Conservation (phyloP, 768 basidiomycete genomes). For the Mycena chlorophos region DNA sequence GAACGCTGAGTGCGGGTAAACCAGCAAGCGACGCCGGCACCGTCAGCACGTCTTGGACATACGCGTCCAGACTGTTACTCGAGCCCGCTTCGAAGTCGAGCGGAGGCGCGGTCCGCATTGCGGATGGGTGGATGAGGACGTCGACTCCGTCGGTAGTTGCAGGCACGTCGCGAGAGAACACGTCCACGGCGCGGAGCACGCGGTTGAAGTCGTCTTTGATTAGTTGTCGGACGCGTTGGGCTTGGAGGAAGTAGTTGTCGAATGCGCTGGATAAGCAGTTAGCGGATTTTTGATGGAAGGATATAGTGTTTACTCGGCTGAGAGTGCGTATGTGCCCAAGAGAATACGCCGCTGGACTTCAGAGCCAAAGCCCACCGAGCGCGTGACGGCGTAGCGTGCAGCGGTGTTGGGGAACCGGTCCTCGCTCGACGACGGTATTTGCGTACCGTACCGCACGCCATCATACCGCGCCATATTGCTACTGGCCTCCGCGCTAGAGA, state of each 20-base stretch:
- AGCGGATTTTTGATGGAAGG: not conserved
- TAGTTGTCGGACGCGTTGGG: constrained; percentile 73
- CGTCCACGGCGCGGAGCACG: constrained; percentile 63
- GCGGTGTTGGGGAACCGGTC: constrained; percentile 50
- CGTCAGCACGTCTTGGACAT: constrained; percentile 89
- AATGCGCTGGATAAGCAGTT: constrained; percentile 64
- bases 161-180: constrained; percentile 31
- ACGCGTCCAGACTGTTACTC: constrained; percentile 48
- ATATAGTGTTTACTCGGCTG: constrained; percentile 70
- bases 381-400: constrained; percentile 61
- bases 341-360: constrained; percentile 89
- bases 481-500: constrained; percentile 91
- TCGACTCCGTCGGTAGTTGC: constrained; percentile 53
- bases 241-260: constrained; percentile 95
- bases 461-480: constrained; percentile 91
- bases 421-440: constrained; percentile 43
- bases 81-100: constrained; percentile 32
- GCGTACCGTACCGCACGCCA: constrained; percentile 81
- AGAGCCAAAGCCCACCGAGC: constrained; percentile 71
- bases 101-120: constrained; percentile 79
- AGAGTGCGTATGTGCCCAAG: constrained; percentile 88
- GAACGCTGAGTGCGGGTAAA: constrained; percentile 78
- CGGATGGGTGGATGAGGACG: constrained; percentile 82
- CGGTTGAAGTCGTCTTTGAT: constrained; percentile 73
- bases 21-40: constrained; percentile 92